Percentiles rank a stretch among this genome's conserved stretches.
Evolutionary conservation across 495 filamentous ascomycete species (phyloP).

Genomic region (Neurospora sp.): DNA sequence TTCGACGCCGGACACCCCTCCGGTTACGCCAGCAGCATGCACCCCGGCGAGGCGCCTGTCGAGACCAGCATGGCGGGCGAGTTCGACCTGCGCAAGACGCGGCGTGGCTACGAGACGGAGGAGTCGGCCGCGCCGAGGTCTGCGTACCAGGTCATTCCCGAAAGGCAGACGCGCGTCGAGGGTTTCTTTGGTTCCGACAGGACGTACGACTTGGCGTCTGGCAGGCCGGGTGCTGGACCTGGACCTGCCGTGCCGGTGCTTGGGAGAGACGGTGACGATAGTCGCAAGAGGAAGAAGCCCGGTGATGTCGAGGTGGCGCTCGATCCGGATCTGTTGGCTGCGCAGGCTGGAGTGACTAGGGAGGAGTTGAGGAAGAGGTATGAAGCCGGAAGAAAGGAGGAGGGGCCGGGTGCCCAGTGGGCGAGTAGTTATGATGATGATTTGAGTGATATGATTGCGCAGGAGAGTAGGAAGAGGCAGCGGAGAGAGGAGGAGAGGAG

Average conservation of each 20-base stretch:
- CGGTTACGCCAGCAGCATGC: conserved; percentile 68
- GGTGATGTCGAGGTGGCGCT: conserved; percentile 90
- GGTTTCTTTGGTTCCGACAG: conserved; percentile 95
- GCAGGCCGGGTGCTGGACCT: conserved; percentile 15
- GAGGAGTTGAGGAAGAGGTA: conserved; percentile 51
- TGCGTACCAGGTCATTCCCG: conserved; percentile 84
- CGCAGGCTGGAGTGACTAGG: conserved; percentile 60
- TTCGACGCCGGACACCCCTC: conserved; percentile 58
- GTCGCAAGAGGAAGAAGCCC: conserved; percentile 83
- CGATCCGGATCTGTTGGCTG: conserved; percentile 65
- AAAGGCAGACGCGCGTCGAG: conserved; percentile 69
- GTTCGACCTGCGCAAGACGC: conserved; percentile 83
- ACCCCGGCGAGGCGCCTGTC: conserved; percentile 34
- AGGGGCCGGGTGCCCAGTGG: conserved; percentile 57
- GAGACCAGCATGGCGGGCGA: conserved; percentile 71
- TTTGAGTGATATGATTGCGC: conserved; percentile 91
- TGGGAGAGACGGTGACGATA: conserved; percentile 64
- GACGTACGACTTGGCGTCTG: conserved; percentile 66
- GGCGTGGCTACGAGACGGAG: conserved; percentile 80
- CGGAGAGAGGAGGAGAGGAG: conserved; percentile 75
- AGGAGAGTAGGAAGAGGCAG: conserved; percentile 79
- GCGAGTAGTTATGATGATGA: conserved; percentile 67
- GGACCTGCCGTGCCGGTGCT: conserved; percentile 41
- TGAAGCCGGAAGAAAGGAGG: conserved; percentile 64
- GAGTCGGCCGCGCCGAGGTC: conserved; percentile 56